Base-by-base conservation (phyloP, 2,329 filamentous ascomycete species). In the Dothistroma septosporum region DNA sequence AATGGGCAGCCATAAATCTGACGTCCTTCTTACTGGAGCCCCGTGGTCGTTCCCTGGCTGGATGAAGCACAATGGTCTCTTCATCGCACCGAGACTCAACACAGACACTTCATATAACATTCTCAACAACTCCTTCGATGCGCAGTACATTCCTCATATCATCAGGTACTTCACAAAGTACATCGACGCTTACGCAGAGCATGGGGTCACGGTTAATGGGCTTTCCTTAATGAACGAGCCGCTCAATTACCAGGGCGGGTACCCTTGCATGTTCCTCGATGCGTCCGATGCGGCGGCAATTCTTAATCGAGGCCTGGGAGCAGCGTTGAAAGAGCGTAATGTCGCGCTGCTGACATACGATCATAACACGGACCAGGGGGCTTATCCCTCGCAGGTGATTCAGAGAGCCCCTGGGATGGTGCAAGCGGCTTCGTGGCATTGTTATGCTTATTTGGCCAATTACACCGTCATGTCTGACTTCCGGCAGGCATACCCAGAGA, bases 211-310 rank as follows among this genome's bases (percentile, higher is more conserved):
- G 4, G 66, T 77, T 35, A 74, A 77, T 57, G 75, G 72, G 0
- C 70, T 77, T 24, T 73, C 70, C 6, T 69, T 75, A n/a, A 71
- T 76, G 61, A 77, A 77, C 22, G 75, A 77, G 64, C 75, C 75
- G 4, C 58, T 77, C 59, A 75, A 76, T 44, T 75, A 73, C 50
- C 70, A 74, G 57, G 68, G 68, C 0, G 75, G 75, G 0, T 75
- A 75, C 59, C 73, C 75, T 1, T 72, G 69, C 2, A 76, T 76
- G 75, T 75, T 74, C 47, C 64, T 77, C n/a, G 73, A 69, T 46
- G 69, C 70, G 21, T 64, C 56, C 1, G 71, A 74, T 48, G 74
- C 74, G 60, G 72, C 73, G 11, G 70, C 68, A 0, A 69, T 74
- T 41, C 59, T 77, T 21, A 72, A 73, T 22, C 64, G 70, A 33